A percentile compares a stretch with the other conserved stretches of the same genome.
Conservation (phyloP, 1,284 basidiomycete genomes). For the Sporisorium graminicola region DNA sequence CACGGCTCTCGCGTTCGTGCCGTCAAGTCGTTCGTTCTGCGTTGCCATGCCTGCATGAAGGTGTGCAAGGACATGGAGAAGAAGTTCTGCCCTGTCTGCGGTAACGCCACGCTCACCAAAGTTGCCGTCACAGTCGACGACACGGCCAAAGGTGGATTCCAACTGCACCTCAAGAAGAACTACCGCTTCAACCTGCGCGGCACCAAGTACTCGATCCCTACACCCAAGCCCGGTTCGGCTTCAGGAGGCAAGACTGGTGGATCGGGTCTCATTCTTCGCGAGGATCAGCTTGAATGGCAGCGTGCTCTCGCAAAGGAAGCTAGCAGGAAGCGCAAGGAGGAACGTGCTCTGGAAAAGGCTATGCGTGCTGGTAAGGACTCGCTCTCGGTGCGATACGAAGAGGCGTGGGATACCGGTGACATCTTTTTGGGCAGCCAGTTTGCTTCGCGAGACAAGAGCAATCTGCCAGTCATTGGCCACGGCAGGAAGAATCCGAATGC, state of each 20-base stretch:
- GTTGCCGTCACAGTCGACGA: slow-evolving; percentile 80
- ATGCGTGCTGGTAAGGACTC: slow-evolving; percentile 60
- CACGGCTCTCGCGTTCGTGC: slow-evolving; percentile 90
- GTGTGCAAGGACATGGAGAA: slow-evolving; percentile 95
- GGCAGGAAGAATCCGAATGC: slow-evolving; percentile 68
- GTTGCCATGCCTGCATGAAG: slow-evolving; percentile 99
- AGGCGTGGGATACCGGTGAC: slow-evolving; percentile 65
- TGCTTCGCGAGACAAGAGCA: slow-evolving; percentile 34
- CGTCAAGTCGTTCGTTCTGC: slow-evolving; percentile 93
- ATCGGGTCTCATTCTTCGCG: slow-evolving; percentile 60
- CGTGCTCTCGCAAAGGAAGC: slow-evolving; percentile 58
- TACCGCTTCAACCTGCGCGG: slow-evolving; percentile 94
- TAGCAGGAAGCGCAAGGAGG: slow-evolving; percentile 60
- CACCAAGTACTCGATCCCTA: slow-evolving; percentile 91
- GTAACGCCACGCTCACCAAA: slow-evolving; percentile 89
- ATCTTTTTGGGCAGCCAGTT: slow-evolving; percentile 56
- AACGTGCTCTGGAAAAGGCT: slow-evolving; percentile 50
- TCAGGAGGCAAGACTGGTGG: slow-evolving; percentile 58
- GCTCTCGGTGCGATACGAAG: slow-evolving; percentile 63
- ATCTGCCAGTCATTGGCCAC: slow-evolving; percentile 64
- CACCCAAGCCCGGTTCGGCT: slow-evolving; percentile 81
- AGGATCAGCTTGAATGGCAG: slow-evolving; percentile 69
- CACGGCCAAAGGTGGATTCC: slow-evolving; percentile 52
- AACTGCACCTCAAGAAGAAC: slow-evolving; percentile 68
- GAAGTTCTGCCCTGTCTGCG: slow-evolving; percentile 98